Conservation (phyloP, 345 rosid species). For the Combretum micranthum region DNA sequence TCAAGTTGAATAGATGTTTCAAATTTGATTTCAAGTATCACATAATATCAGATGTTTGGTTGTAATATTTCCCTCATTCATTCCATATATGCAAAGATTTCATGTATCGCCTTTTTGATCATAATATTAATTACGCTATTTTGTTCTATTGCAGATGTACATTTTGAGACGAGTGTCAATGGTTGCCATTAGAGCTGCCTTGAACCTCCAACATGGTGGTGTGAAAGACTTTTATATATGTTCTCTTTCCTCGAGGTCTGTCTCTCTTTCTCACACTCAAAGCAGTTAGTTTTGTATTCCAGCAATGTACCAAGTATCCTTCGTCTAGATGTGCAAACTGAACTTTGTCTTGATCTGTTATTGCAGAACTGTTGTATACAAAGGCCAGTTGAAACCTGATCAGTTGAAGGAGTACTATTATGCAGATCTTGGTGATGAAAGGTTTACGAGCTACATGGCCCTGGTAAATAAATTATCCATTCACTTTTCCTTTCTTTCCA, state of each 20-base stretch:
- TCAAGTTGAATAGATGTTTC: too few species aligned
- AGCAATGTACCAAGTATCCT: background rate
- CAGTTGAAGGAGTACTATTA: slow-evolving; percentile 84
- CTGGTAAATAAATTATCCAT: slow-evolving; percentile 92
- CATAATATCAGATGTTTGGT: background rate
- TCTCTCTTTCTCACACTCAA: background rate
- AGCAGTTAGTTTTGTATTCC: too few species aligned
- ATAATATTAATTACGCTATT: slow-evolving; percentile 2
- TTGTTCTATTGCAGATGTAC: slow-evolving; percentile 59
- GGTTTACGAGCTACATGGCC: slow-evolving; percentile 99
- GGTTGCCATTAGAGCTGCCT: slow-evolving; percentile 92
- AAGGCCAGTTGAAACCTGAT: slow-evolving; percentile 92
- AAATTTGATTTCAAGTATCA: background rate
- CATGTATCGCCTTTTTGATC: too few species aligned
- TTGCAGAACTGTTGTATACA: slow-evolving; percentile 88
- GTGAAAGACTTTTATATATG: slow-evolving; percentile 91
- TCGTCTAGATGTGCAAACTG: background rate
- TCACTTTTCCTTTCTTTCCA: slow-evolving; percentile 57
- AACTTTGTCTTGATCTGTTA: background rate
- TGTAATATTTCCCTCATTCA: background rate
- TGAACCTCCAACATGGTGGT: slow-evolving; percentile 85
- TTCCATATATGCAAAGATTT: too few species aligned
- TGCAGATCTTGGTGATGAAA: slow-evolving; percentile 99
- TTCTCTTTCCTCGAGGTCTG: slow-evolving; percentile 92
- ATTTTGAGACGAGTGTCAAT: slow-evolving; percentile 85